Base-by-base conservation (phyloP, 331 rosid genomes). In the Malus hybrid region DNA sequence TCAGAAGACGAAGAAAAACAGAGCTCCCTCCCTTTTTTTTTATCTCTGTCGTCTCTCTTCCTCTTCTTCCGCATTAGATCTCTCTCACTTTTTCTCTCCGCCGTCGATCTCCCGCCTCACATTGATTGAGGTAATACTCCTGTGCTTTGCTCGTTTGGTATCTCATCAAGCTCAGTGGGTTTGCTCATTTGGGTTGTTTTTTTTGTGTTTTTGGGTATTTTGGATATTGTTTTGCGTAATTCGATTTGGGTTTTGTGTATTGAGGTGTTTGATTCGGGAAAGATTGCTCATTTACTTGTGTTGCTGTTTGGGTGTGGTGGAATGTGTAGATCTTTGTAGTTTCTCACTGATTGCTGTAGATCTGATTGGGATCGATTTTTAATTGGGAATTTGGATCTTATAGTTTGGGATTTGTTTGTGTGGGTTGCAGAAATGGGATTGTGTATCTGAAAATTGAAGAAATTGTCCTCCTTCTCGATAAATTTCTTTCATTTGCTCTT, bases 321-420 rank as follows among this genome's bases (percentile, higher is more conserved):
- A 61, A 46, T 63, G 31, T 56, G 20, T 80, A 74, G 88, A 85
- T 83, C 88, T 70, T 69, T 77, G 74, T 72, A 55, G 79, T 75
- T 69, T 59, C n/a, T 48, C 52, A 29, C 63, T 20, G 67, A n/a
- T 46, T 72, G 50, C 63, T 67, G 65, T 72, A 77, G 90, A 85
- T 87, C 88, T 88, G 86, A 69, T 65, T 20, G 61, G 2, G 0
- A 20, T 59, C 32, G 61, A 29, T 72, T 75, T 24, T 20, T 70
- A 66, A 3, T 4, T 27, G 64, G 42, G 76, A 62, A 75, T 83
- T 14, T 61, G 33, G 70, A 75, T 61, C 78, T 64, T 70, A 3
- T 19, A 7, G 12, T 62, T 46, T 81, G 76, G 22, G 24, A 5
- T 33, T 50, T 66, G 70, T 4, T 34, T 56, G 69, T 28, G 15